Evolutionary conservation across 23 red algal genomes (phyloP).

Genomic region (Agarophyton chilense): DNA sequence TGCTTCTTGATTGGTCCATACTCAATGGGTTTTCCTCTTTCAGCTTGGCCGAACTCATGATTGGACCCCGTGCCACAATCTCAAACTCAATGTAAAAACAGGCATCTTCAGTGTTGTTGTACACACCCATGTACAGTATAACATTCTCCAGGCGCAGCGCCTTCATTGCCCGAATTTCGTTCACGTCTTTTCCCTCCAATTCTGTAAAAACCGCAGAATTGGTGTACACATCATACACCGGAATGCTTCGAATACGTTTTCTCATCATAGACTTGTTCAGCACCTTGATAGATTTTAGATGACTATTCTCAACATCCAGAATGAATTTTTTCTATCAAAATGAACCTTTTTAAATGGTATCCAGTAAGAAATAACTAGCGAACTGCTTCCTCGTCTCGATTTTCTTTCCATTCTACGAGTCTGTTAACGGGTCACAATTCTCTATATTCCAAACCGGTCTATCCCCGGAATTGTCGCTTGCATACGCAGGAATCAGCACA

Average conservation of each 20-base stretch:
- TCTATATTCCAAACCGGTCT: neutral
- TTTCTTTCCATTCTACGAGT: slow-evolving; percentile 66
- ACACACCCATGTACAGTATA: slow-evolving; percentile 61
- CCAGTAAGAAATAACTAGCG: slow-evolving; percentile 59
- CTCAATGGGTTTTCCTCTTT: slow-evolving; percentile 41
- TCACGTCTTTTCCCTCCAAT: slow-evolving; percentile 41
- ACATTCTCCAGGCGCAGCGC: slow-evolving; percentile 74
- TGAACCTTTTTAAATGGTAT: slow-evolving; percentile 68
- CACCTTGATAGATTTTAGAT: slow-evolving; percentile 79
- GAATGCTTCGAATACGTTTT: slow-evolving; percentile 25
- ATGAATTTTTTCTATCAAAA: slow-evolving; percentile 83
- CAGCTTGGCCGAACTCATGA: slow-evolving; percentile 78
- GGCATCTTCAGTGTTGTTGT: slow-evolving; percentile 59
- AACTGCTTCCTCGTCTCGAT: slow-evolving; percentile 37
- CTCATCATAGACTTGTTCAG: slow-evolving; percentile 73
- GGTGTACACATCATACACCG: slow-evolving; percentile 4
- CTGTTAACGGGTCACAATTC: slow-evolving; percentile 59
- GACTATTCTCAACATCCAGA: slow-evolving; percentile 8
- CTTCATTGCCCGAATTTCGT: slow-evolving; percentile 82
- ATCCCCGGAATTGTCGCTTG: slow-evolving; percentile 31
- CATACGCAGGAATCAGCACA: slow-evolving; percentile 58
- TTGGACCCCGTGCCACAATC: slow-evolving; percentile 63
- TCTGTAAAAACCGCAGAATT: neutral
- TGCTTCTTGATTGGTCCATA: slow-evolving; percentile 33
- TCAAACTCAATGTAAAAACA: slow-evolving; percentile 86